Conservation (phyloP, 1,284 basidiomycete genomes). For the Apiotrichum sp. region DNA sequence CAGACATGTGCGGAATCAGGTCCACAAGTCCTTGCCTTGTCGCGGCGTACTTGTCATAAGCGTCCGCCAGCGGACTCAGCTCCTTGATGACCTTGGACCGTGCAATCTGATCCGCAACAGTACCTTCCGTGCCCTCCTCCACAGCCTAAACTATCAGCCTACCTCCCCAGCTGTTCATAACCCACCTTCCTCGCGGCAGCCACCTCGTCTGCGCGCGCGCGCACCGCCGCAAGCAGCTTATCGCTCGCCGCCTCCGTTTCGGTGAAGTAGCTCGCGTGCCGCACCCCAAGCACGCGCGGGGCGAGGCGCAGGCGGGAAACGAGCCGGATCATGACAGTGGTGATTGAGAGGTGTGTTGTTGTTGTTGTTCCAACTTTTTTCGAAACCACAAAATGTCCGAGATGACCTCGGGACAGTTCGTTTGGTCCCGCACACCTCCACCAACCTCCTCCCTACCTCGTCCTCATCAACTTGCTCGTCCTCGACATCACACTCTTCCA, state of each 20-base stretch:
- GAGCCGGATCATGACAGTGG: background rate
- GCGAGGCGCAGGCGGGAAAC: background rate
- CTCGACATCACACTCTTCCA: background rate
- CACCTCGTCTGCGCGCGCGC: slow-evolving; percentile 6
- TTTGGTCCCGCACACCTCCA: too few species aligned
- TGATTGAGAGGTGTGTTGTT: background rate
- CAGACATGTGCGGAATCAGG: slow-evolving; percentile 59
- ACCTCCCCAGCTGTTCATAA: background rate
- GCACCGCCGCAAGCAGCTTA: slow-evolving; percentile 11
- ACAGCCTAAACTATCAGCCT: too few species aligned
- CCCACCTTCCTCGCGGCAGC: background rate
- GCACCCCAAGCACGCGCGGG: background rate
- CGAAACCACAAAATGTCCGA: too few species aligned
- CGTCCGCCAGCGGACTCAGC: slow-evolving; percentile 53
- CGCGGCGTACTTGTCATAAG: slow-evolving; percentile 52
- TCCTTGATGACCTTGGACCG: slow-evolving; percentile 53
- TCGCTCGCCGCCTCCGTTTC: slow-evolving; percentile 7
- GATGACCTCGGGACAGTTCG: too few species aligned
- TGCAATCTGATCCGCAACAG: slow-evolving; percentile 47
- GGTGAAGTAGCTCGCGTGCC: slow-evolving; percentile 1
- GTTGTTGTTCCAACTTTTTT: too few species aligned
- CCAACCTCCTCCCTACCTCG: too few species aligned
- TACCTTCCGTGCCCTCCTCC: too few species aligned
- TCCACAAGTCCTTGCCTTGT: slow-evolving; percentile 56
- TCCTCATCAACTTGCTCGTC: too few species aligned